Evolutionary conservation across 202 grass and related monocot species (phyloP).

Genomic region (Elaeis oleifera): DNA sequence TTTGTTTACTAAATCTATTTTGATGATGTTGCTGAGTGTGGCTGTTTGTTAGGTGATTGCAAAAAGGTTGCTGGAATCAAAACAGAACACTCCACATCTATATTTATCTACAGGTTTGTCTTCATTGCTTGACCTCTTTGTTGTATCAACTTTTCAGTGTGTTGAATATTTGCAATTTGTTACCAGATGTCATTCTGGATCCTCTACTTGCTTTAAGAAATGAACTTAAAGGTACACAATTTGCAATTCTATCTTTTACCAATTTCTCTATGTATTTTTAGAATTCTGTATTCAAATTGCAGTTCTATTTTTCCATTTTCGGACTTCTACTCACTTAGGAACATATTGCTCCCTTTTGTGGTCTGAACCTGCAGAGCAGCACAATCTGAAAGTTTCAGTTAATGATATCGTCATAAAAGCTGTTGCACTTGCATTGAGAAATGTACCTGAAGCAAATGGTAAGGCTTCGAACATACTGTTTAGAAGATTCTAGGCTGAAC

Average conservation of each 20-base stretch:
- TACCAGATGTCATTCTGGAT: conserved; percentile 81
- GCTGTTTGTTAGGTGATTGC: conserved; percentile 60
- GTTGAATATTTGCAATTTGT: conserved; percentile 30
- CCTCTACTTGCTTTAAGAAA: conserved; percentile 80
- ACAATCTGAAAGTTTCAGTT: conserved; percentile 85
- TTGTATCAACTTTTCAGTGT: conserved; percentile 16
- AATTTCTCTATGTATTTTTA: too few species aligned
- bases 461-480: conserved; percentile 12
- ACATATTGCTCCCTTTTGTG: too few species aligned
- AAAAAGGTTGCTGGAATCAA: conserved; percentile 89
- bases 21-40: background rate
- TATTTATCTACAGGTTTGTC: conserved; percentile 78
- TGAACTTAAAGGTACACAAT: conserved; percentile 71
- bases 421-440: conserved; percentile 87
- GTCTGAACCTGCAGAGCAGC: conserved; percentile 50
- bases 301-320: too few species aligned
- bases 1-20: conserved; percentile 6
- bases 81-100: conserved; percentile 86
- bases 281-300: too few species aligned
- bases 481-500: background rate
- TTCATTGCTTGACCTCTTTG: conserved; percentile 18
- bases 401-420: conserved; percentile 98
- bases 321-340: too few species aligned
- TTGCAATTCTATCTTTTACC: conserved; percentile 4
- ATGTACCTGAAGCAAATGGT: conserved; percentile 93